Evolutionary conservation across 352 stramenopile genomes (phyloP).

Genomic region (Globisporangium barbulae): DNA sequence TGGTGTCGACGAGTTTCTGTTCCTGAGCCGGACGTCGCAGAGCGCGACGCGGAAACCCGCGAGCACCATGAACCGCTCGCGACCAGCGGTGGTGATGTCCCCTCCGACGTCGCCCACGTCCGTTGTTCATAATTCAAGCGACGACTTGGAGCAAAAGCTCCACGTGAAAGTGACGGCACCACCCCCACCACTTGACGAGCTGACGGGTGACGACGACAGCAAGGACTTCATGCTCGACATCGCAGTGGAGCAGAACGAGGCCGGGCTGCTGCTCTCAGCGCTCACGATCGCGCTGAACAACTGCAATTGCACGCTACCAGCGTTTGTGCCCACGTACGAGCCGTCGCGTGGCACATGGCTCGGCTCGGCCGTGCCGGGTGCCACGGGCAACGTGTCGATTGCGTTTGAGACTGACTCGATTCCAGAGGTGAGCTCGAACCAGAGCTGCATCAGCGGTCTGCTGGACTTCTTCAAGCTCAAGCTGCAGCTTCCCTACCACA

Average conservation of each 20-base stretch:
- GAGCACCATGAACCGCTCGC: slow-evolving; percentile 11
- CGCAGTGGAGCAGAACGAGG: slow-evolving; percentile 61
- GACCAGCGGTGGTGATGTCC: background rate
- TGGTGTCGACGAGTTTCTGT: slow-evolving; percentile 64
- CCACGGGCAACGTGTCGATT: slow-evolving; percentile 71
- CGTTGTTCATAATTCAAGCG: background rate
- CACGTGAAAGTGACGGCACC: background rate
- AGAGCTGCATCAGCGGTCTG: slow-evolving; percentile 75
- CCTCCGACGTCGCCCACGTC: background rate
- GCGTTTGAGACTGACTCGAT: slow-evolving; percentile 75
- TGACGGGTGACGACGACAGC: slow-evolving; percentile 11
- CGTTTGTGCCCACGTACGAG: slow-evolving; percentile 64
- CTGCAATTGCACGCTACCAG: slow-evolving; percentile 80
- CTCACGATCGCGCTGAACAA: slow-evolving; percentile 73
- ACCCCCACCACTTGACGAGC: background rate
- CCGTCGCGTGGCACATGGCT: slow-evolving; percentile 58
- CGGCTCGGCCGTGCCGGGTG: slow-evolving; percentile 60
- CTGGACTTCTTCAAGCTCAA: slow-evolving; percentile 85
- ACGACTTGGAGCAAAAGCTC: slow-evolving; percentile 2
- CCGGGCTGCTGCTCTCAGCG: slow-evolving; percentile 59
- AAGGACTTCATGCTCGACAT: slow-evolving; percentile 35
- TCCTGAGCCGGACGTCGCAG: slow-evolving; percentile 45
- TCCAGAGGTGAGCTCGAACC: slow-evolving; percentile 64
- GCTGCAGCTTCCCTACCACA: slow-evolving; percentile 53
- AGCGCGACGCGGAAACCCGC: slow-evolving; percentile 16